A percentile compares a stretch with the other conserved stretches of the same genome.
Evolutionary conservation across 495 filamentous ascomycete genomes (phyloP).

Genomic region (Aspergillus baeticus): DNA sequence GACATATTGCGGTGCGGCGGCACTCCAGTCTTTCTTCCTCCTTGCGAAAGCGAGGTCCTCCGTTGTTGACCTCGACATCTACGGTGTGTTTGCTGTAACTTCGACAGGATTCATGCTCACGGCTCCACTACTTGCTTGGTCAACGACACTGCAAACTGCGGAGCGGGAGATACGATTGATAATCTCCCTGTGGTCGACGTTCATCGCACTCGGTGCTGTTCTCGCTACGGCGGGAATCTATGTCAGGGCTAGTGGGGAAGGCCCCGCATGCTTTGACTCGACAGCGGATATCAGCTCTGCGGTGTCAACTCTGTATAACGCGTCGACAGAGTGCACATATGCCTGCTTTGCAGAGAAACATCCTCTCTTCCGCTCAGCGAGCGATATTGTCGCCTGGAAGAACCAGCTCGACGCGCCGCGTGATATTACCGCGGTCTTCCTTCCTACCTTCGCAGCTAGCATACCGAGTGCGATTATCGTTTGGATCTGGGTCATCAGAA

Average conservation of each 20-base stretch:
- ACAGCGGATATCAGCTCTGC: background rate
- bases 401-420: background rate
- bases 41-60: background rate
- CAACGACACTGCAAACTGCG: no score
- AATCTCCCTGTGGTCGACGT: no score
- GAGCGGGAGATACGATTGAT: no score
- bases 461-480: background rate
- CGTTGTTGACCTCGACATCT: slow-evolving; percentile 3
- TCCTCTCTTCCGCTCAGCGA: background rate
- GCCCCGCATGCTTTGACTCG: no score
- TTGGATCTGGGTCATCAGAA: background rate
- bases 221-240: no score
- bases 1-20: background rate
- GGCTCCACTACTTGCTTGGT: background rate
- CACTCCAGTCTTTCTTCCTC: background rate
- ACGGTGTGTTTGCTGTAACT: slow-evolving; percentile 1
- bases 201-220: no score
- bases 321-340: background rate
- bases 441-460: background rate
- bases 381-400: background rate
- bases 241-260: no score
- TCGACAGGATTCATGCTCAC: slow-evolving; percentile 1
- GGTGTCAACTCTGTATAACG: background rate
- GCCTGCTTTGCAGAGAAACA: background rate
- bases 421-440: background rate